phyloP scores from a whole-genome alignment of 345 rosid species.

The Sonneratia caseolaris region DNA sequence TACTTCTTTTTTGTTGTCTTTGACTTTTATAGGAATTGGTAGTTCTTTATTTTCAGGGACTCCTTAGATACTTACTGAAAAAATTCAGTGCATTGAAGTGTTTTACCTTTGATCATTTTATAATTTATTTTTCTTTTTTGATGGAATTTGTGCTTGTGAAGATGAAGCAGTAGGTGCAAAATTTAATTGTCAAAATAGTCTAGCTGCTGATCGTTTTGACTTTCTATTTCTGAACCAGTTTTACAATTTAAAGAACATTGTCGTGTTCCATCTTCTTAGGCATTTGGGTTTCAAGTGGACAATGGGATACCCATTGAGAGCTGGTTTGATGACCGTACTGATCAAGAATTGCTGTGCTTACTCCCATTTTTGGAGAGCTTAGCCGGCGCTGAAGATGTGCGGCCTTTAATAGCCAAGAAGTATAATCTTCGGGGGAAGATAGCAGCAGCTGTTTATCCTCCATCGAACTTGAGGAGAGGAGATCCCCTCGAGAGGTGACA shows the following conservation, averaged over 20 bases:
- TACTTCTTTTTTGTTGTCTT: background rate
- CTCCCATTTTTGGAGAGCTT: conserved; percentile 90
- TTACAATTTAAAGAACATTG: background rate
- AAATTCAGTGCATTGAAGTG: too few relatives aligned
- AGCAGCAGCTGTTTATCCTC: conserved; percentile 67
- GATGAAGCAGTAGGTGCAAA: background rate
- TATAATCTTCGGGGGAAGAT: conserved; percentile 69
- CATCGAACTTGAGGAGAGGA: conserved; percentile 26
- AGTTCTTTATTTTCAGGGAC: background rate
- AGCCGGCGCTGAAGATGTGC: conserved; percentile 75
- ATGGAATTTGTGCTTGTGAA: background rate
- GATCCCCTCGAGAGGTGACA: conserved; percentile 50
- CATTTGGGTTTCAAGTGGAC: conserved; percentile 98
- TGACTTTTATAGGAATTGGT: background rate
- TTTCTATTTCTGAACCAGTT: background rate
- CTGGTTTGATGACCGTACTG: conserved; percentile 85
- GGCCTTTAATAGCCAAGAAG: conserved; percentile 74
- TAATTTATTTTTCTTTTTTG: too few relatives aligned
- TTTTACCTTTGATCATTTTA: background rate
- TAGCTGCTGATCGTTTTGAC: background rate
- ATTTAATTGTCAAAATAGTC: background rate
- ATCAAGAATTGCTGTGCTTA: conserved; percentile 67
- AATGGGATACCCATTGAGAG: conserved; percentile 97
- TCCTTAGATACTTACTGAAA: too few relatives aligned
- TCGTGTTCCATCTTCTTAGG: conserved; percentile 29